These are phyloP conservation scores for Arthrobotrys iridis DNA, from an alignment of 2,329 filamentous ascomycete genomes.

Conservation along the genomic window DNA sequence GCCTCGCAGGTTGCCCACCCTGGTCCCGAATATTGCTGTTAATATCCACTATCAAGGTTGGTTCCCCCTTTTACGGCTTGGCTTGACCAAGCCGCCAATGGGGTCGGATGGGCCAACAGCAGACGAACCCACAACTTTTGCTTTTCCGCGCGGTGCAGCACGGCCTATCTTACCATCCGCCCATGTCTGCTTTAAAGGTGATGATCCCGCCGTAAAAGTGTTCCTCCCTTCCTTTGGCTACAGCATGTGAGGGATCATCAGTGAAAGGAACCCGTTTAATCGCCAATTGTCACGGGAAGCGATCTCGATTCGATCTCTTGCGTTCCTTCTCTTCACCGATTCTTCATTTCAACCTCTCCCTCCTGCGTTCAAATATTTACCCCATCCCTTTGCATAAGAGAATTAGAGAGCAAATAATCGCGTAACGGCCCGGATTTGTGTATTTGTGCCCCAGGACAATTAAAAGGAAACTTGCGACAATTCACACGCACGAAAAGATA, in stretches of 20 bases:
- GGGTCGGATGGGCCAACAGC: constrained; percentile 33
- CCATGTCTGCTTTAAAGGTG: constrained; percentile 55
- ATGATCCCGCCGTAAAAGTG: constrained; percentile 38
- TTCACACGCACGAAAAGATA: not conserved
- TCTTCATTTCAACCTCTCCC: constrained; percentile 9
- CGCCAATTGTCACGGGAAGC: constrained; percentile 50
- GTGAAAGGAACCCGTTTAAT: constrained; percentile 50
- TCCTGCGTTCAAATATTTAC: constrained; percentile 11
- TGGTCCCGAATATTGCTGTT: constrained; percentile 46
- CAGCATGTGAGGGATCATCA: constrained; percentile 54
- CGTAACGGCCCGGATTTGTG: constrained; percentile 43
- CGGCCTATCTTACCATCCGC: constrained; percentile 39
- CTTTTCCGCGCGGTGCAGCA: constrained; percentile 48
- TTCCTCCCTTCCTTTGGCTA: constrained; percentile 37
- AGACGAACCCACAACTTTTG: constrained; percentile 41
- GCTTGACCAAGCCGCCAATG: constrained; percentile 51
- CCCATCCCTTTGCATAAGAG: constrained; percentile 37
- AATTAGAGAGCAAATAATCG: constrained; percentile 15
- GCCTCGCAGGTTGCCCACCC: constrained; percentile 45
- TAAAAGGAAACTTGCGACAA: constrained; percentile 11
- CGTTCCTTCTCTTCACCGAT: constrained; percentile 15
- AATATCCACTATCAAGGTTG: constrained; percentile 55
- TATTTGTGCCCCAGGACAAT: constrained; percentile 35
- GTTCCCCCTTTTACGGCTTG: constrained; percentile 53
- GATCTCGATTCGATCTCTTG: constrained; percentile 52